Evolutionary conservation across 2,329 filamentous ascomycete species (phyloP).

Genomic region (Xenoacremonium recifei): DNA sequence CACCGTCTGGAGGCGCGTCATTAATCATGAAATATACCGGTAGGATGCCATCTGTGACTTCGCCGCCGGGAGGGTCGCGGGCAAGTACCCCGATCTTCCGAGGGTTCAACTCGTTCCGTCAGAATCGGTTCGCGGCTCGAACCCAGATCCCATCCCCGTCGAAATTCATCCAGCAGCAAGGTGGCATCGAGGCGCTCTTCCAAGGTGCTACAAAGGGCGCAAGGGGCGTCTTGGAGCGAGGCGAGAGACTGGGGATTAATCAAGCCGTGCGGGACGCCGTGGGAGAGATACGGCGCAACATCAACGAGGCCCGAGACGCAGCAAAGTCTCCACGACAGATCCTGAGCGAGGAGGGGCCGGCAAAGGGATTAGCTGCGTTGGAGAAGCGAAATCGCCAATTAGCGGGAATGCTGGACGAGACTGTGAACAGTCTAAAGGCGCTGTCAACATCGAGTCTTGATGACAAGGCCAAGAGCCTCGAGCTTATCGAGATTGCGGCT

Average conservation of each 20-base stretch:
- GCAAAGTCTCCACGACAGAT: constrained; percentile 37
- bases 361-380: constrained; percentile 46
- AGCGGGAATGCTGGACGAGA: constrained; percentile 66
- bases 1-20: constrained; percentile 57
- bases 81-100: constrained; percentile 35
- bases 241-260: constrained; percentile 77
- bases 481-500: constrained; percentile 56
- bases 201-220: constrained; percentile 77
- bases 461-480: constrained; percentile 48
- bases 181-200: constrained; percentile 66
- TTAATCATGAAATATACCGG: constrained; percentile 72
- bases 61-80: constrained; percentile 23
- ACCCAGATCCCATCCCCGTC: constrained; percentile 48
- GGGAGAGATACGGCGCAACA: constrained; percentile 75
- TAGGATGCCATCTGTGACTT: constrained; percentile 40
- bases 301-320: constrained; percentile 56
- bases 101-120: constrained; percentile 36
- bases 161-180: constrained; percentile 55
- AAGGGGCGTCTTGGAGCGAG: constrained; percentile 68
- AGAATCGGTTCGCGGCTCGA: constrained; percentile 38
- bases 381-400: constrained; percentile 67
- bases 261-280: constrained; percentile 79
- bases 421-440: constrained; percentile 61
- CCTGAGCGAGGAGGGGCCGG: constrained; percentile 33
- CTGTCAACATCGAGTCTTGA: constrained; percentile 51